These are phyloP conservation scores for Didymella glomerata DNA, from an alignment of 2,329 filamentous ascomycete species.

Conservation along the genomic window DNA sequence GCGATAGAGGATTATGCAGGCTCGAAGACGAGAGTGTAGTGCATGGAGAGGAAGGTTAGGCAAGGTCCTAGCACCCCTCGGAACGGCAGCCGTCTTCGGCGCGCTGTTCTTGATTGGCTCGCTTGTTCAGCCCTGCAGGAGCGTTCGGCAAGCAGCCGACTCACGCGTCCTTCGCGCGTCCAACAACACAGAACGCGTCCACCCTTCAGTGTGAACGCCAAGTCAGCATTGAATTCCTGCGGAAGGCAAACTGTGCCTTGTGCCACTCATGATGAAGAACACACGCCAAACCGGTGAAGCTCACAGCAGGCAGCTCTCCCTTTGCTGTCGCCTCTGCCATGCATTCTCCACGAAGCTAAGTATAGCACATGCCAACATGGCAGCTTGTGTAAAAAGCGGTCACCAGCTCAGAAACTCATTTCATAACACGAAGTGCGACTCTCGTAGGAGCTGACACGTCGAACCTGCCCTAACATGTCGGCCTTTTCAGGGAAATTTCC, in stretches of 20 bases:
- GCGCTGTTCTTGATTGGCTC: not conserved
- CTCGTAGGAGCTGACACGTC: slow-evolving; percentile 11
- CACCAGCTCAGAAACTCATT: slow-evolving; percentile 7
- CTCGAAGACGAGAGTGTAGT: no score
- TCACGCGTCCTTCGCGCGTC: slow-evolving; percentile 8
- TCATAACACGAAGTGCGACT: slow-evolving; percentile 9
- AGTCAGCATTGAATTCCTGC: slow-evolving; percentile 10
- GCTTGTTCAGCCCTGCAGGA: not conserved
- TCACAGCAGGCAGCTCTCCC: slow-evolving; percentile 7
- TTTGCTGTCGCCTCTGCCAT: slow-evolving; percentile 9
- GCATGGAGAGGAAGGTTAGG: no score
- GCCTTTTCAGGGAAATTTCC: slow-evolving; percentile 1
- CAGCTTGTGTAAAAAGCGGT: not conserved
- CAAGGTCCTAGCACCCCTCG: no score
- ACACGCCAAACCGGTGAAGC: not conserved
- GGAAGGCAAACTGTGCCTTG: not conserved
- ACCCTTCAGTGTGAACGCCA: not conserved
- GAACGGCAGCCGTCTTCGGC: not conserved
- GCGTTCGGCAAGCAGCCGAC: slow-evolving; percentile 3
- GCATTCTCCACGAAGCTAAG: slow-evolving; percentile 21
- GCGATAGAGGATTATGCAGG: no score
- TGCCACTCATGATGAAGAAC: not conserved
- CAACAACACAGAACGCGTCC: not conserved
- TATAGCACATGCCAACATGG: slow-evolving; percentile 11
- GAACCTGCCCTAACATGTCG: slow-evolving; percentile 1